Conservation (phyloP, 2,329 filamentous ascomycete species). For the Samsoniella hepiali region DNA sequence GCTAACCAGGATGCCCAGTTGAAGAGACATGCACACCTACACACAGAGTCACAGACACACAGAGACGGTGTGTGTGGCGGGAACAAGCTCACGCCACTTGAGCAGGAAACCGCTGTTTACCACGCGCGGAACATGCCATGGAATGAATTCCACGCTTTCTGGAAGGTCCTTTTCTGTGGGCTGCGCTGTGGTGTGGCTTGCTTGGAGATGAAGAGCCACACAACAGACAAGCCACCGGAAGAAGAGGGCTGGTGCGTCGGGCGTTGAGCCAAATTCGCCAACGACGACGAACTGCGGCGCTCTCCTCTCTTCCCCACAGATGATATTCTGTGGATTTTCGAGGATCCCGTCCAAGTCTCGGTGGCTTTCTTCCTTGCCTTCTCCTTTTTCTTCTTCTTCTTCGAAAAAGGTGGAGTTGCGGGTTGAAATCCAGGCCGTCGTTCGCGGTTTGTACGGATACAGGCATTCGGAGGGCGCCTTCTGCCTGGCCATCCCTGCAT, state of each 20-base stretch:
- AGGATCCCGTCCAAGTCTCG: neutral
- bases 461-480: neutral
- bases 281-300: neutral
- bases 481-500: neutral
- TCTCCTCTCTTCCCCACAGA: neutral
- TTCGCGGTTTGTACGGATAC: neutral
- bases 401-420: neutral
- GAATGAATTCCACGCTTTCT: neutral
- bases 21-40: too few species aligned
- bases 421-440: neutral
- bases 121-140: neutral
- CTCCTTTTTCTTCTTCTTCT: neutral
- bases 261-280: neutral
- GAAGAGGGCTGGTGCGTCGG: neutral
- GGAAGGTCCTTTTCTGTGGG: neutral
- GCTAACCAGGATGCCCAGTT: too few species aligned
- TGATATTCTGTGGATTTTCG: neutral
- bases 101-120: neutral
- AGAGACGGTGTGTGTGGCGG: neutral
- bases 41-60: too few species aligned
- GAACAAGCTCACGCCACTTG: neutral
- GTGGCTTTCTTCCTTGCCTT: neutral
- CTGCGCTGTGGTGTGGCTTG: neutral
- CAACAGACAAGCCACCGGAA: neutral
- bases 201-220: neutral